phyloP scores from a whole-genome alignment of 371 early-diverging fungal species.

The Mucor sp. region DNA sequence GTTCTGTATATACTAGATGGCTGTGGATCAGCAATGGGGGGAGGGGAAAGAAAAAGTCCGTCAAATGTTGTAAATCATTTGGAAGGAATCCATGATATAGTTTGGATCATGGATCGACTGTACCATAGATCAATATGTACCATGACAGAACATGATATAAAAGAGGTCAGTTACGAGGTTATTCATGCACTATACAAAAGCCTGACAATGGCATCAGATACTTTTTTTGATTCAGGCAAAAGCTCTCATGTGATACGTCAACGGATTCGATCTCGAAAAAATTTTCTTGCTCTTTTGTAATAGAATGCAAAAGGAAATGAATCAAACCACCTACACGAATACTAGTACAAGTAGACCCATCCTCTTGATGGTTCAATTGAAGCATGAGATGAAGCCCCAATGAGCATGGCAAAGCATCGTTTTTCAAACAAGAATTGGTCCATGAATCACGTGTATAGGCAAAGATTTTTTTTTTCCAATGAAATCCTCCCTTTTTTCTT shows the following conservation, averaged over 20 bases:
- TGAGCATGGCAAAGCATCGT: not conserved
- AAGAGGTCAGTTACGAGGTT: not conserved
- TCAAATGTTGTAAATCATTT: too few species aligned
- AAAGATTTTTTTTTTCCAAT: constrained; percentile 14
- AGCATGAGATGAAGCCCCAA: not conserved
- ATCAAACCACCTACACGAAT: not conserved
- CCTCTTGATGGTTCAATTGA: not conserved
- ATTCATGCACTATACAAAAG: not conserved
- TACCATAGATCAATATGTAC: not conserved
- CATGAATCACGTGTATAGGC: not conserved
- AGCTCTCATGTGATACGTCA: not conserved
- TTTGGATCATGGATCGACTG: too few species aligned
- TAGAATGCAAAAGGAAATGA: not conserved
- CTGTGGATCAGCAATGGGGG: too few species aligned
- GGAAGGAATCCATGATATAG: too few species aligned
- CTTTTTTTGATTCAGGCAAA: not conserved
- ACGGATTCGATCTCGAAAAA: not conserved
- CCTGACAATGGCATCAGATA: not conserved
- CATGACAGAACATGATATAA: not conserved
- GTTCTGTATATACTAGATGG: too few species aligned
- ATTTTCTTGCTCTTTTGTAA: not conserved
- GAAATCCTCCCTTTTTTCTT: not conserved
- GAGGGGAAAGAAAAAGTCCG: too few species aligned
- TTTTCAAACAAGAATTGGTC: not conserved
- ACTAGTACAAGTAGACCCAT: not conserved